Evolutionary conservation across 768 basidiomycete species (phyloP), one percentile per base, ranked within the genome.

Genomic region (Lactarius tabidus): DNA sequence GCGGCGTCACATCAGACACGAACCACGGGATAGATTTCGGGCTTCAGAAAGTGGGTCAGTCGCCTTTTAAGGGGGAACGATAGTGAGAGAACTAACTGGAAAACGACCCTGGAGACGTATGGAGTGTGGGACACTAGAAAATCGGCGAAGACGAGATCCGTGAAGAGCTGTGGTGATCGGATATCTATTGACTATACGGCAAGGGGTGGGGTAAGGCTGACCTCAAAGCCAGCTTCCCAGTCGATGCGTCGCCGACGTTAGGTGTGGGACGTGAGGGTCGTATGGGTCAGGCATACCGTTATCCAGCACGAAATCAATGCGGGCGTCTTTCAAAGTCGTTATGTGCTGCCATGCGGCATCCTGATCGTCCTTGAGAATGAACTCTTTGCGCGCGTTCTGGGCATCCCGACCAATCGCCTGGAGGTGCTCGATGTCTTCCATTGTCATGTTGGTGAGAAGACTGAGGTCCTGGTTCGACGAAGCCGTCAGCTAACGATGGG

Each of bases 21-120:
- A 98, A 99, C 95, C 96, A 99, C 0, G 95, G 95, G 59, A 98
- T 90, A 10, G 90, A 79, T 75, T 99, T 98, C 0, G 95, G 92
- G 77, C 95, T 96, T 66, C 23, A 1, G 4, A 14, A 52, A 60
- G 20, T 62, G 23, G 54, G 51, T 54, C 58, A 53, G 43, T 48
- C 54, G 26, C 48, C 39, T 39, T 35, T 41, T 52, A 38, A 18
- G 57, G 53, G 45, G 48, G 57, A n/a, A n/a, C n/a, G n/a, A n/a
- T n/a, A n/a, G n/a, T n/a, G n/a, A n/a, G 17, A 35, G 38, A 29
- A 48, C 81, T 85, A 65, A 96, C 95, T 99, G 96, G 77, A 98
- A 97, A 62, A 93, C 85, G 31, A 95, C 90, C 69, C 84, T 82
- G 15, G 83, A 82, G 57, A 94, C 84, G 72, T 89, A 88, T 1